phyloP scores from a whole-genome alignment of 2,329 filamentous ascomycete genomes.

The Arthrinium phaeospermum region DNA sequence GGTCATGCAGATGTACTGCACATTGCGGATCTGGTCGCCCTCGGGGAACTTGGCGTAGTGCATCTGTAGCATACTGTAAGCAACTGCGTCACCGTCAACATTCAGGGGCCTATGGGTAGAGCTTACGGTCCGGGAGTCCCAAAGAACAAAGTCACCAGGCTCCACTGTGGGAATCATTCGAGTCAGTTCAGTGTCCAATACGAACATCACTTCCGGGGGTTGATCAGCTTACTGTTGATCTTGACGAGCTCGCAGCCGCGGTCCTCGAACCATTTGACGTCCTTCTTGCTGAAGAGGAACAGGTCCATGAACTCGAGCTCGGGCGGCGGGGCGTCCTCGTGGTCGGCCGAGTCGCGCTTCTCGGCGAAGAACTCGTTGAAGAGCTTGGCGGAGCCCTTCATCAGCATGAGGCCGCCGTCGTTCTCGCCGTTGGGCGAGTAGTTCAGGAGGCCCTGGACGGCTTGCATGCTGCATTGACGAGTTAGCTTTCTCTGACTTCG shows the following conservation, averaged over 20 bases:
- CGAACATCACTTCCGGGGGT: neutral
- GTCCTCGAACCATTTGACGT: slow-evolving; percentile 49
- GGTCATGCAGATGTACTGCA: slow-evolving; percentile 45
- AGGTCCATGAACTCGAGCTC: slow-evolving; percentile 44
- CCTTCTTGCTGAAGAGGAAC: slow-evolving; percentile 48
- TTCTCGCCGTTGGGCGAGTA: slow-evolving; percentile 49
- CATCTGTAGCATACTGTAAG: slow-evolving; percentile 30
- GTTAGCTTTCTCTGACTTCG: neutral
- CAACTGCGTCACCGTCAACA: too few relatives aligned
- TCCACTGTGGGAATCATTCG: slow-evolving; percentile 31
- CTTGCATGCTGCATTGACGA: slow-evolving; percentile 31
- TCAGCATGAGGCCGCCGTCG: slow-evolving; percentile 52
- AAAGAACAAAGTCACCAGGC: slow-evolving; percentile 50
- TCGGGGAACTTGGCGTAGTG: slow-evolving; percentile 48
- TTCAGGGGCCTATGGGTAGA: too few relatives aligned
- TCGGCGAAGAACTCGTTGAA: slow-evolving; percentile 51
- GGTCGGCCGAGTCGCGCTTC: slow-evolving; percentile 47
- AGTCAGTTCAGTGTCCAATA: neutral
- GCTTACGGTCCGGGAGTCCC: slow-evolving; percentile 46
- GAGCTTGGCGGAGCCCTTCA: slow-evolving; percentile 48
- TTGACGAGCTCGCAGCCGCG: slow-evolving; percentile 46
- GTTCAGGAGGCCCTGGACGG: slow-evolving; percentile 51
- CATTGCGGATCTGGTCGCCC: slow-evolving; percentile 41
- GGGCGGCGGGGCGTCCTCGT: slow-evolving; percentile 41
- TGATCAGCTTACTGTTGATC: slow-evolving; percentile 29